These are phyloP conservation scores for Rosa chinensis DNA, from an alignment of 306 rosid species.

Conservation along the genomic window DNA sequence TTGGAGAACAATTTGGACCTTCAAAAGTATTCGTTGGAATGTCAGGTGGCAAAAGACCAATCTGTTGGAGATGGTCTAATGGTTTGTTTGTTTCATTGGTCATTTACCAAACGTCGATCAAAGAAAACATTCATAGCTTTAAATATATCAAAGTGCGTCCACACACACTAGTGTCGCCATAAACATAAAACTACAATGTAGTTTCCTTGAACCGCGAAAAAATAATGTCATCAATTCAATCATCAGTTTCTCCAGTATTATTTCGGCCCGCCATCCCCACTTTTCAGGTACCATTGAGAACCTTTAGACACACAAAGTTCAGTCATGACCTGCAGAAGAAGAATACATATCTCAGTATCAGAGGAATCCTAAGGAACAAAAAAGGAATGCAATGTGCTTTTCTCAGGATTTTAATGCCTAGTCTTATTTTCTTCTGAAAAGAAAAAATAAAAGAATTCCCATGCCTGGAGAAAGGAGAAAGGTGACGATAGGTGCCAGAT, in stretches of 20 bases:
- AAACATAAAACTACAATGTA: not conserved
- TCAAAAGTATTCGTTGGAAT: too few species aligned
- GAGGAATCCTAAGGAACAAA: not conserved
- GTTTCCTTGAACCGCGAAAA: not conserved
- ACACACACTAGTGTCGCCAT: not conserved
- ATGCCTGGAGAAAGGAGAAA: not conserved
- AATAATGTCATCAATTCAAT: constrained; percentile 1
- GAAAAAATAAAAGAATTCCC: not conserved
- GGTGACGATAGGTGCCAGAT: not conserved
- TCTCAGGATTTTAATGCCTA: not conserved
- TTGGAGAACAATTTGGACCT: too few species aligned
- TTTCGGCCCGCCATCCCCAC: constrained; percentile 53
- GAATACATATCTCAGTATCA: not conserved
- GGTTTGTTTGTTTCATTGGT: not conserved
- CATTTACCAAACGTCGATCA: not conserved
- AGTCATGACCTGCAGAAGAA: constrained; percentile 58
- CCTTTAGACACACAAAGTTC: constrained; percentile 72
- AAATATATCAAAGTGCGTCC: not conserved
- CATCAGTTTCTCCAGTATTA: constrained; percentile 17
- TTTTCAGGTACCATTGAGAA: constrained; percentile 67
- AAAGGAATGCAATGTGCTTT: not conserved
- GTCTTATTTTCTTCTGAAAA: not conserved
- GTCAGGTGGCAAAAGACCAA: too few species aligned
- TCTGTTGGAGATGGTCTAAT: too few species aligned
- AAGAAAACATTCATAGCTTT: not conserved